Evolutionary conservation across 2,329 filamentous ascomycete genomes (phyloP), one percentile per base, ranked within the genome.

Genomic region (Monilinia fructigena): DNA sequence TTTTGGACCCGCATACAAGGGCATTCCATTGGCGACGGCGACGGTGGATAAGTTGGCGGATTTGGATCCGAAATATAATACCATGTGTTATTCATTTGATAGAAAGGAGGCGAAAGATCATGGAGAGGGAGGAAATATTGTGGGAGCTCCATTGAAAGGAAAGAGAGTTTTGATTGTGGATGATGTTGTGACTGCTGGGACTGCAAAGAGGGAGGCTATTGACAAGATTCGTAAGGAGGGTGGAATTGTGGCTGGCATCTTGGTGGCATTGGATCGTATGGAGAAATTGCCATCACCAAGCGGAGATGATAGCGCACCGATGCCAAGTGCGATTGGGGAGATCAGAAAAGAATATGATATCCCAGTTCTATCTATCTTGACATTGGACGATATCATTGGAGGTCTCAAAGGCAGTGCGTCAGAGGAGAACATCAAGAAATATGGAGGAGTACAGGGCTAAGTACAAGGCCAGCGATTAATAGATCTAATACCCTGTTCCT

Each of bases 101-200:
- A 87, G 95, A 75, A 98, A 98, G 81, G 95, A 98, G 80, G 91
- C 89, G 74, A 98, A 98, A 82, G 91, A 92, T 75, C 94, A 98
- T 78, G 94, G 95, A 55, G 95, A 99, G 80, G 94, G 94, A 45
- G 94, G 95, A 55, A 90, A 86, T 77, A 96, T 98, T 74, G 93
- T 98, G 18, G 95, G 95, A 14, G 91, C 92, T 40, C 85, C 89
- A 8, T 82, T 98, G 63, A 90, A 90, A 79, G 93, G 91, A 64
- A 93, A 95, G 84, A 86, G 85, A 68, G 87, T 97, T 20, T 83
- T 99, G 45, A 91, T 99, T 72, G 89, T 99, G 52, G 95, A 99
- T 81, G 95, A 98, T 79, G 94, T 99, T 66, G 94, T 98, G 75
- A 97, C 93, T 0, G 94, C 93, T 0, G 95, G 95, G 38, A 98